These are phyloP conservation scores for Brassica juncea DNA, from an alignment of 345 rosid species.

Conservation along the genomic window DNA sequence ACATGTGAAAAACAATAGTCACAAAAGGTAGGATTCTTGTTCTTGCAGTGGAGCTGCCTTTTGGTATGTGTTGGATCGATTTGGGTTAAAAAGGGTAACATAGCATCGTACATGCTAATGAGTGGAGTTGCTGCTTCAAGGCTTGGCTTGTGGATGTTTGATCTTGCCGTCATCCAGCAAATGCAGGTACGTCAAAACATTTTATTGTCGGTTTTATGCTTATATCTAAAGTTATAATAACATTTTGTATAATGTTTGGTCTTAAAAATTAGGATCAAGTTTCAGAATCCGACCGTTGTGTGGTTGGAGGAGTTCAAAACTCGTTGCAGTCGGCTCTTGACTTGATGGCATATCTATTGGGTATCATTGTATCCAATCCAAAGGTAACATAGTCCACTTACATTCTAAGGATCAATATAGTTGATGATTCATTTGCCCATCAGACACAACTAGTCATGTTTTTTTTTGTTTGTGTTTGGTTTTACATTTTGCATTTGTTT, in stretches of 20 bases:
- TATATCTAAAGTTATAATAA: neutral
- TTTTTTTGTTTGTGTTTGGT: neutral
- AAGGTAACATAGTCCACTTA: conserved; percentile 38
- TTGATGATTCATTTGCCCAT: neutral
- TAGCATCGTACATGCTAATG: conserved; percentile 80
- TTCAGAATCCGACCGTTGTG: conserved; percentile 76
- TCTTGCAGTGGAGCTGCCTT: conserved; percentile 69
- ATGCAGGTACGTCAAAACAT: conserved; percentile 60
- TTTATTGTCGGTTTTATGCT: neutral
- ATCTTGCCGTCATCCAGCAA: conserved; percentile 79
- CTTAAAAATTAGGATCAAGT: conserved; percentile 59
- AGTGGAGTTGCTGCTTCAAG: conserved; percentile 83
- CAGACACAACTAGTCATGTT: neutral
- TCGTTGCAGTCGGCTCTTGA: conserved; percentile 77
- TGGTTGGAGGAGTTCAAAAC: conserved; percentile 92
- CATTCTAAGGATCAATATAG: neutral
- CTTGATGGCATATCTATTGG: conserved; percentile 65
- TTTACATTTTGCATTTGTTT: neutral
- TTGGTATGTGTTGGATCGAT: conserved; percentile 69
- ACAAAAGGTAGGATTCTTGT: conserved; percentile 3
- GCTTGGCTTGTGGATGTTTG: conserved; percentile 95
- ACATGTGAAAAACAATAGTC: neutral
- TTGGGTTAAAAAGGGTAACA: conserved; percentile 47
- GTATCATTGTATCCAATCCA: conserved; percentile 77
- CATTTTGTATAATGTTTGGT: conserved; percentile 7